Evolutionary conservation across 257 asterid species (phyloP), one percentile per base, ranked within the genome.

Genomic region (Przewalskia tangutica): DNA sequence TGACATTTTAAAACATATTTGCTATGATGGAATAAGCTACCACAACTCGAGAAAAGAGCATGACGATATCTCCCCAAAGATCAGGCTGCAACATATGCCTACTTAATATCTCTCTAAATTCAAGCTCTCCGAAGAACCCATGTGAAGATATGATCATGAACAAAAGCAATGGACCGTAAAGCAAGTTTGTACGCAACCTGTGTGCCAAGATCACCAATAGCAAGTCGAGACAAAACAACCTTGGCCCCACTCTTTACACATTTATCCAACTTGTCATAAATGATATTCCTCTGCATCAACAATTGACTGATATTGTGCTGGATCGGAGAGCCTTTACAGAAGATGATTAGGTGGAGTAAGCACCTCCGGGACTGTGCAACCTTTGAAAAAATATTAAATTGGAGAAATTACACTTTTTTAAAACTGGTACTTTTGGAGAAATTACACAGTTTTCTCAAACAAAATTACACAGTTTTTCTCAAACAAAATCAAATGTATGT

Each of bases 251-350:
- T 94, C 85, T 88, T 88, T 56, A 89, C 98, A 86, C 98, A 94
- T 86, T 93, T 93, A 88, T 94, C 98, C 91, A 94, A 85, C 84
- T 94, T 94, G 83, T 94, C 93, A 70, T 93, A 94, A 84, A 94
- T 94, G 86, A 94, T 94, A 86, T 94, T 93, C 97, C 85, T 93
- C 98, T 5, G 98, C 98, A 86, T 94, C 98, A 66, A 94, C 98
- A 85, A 94, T 94, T 85, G 97, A 94, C 86, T 94, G 98, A 86
- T 94, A 94, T 84, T 93, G 97, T 42, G 90, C 83, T 67, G 98
- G 97, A 86, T 94, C 98, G 8, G 98, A 90, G 67, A 94, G 90
- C 89, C 98, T 93, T 84, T 76, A 81, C 48, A 84, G 50, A 40
- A 75, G 81, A 84, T 85, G 32, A 60, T 56, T 62, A 53, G 34